phyloP scores from a whole-genome alignment of 179 eudicot genomes.

The Vitellaria paradoxa region DNA sequence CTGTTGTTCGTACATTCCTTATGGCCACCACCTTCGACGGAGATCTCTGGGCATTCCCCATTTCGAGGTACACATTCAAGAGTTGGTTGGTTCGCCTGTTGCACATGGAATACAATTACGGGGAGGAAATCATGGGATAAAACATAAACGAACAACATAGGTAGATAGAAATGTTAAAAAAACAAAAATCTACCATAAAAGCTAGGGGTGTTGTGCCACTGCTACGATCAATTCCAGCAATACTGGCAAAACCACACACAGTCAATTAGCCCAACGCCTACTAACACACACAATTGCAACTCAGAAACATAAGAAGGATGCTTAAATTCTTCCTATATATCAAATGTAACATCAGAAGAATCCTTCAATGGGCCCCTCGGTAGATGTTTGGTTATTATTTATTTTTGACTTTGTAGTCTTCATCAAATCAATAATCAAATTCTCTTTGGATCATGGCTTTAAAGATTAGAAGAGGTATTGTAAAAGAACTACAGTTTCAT shows the following conservation, averaged over 20 bases:
- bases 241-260: slow-evolving; percentile 18
- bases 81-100: slow-evolving; percentile 26
- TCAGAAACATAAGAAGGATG: neutral
- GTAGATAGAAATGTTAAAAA: neutral
- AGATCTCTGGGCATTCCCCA: slow-evolving; percentile 2
- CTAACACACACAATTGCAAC: neutral
- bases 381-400: no score
- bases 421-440: no score
- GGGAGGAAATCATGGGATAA: no score
- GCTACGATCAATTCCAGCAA: slow-evolving; percentile 15
- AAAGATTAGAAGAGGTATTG: no score
- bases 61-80: slow-evolving; percentile 14
- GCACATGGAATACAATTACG: neutral
- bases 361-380: neutral
- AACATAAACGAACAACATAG: neutral
- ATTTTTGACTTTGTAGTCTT: neutral
- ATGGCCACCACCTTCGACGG: slow-evolving; percentile 4
- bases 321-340: neutral
- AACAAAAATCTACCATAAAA: slow-evolving; percentile 27
- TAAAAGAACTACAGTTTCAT: no score
- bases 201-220: slow-evolving; percentile 18
- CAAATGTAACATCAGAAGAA: neutral
- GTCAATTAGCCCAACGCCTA: neutral
- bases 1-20: no score
- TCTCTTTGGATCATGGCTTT: no score